These are phyloP conservation scores for Omphalotus olearius DNA, from an alignment of 1,284 basidiomycete species.

Conservation along the genomic window DNA sequence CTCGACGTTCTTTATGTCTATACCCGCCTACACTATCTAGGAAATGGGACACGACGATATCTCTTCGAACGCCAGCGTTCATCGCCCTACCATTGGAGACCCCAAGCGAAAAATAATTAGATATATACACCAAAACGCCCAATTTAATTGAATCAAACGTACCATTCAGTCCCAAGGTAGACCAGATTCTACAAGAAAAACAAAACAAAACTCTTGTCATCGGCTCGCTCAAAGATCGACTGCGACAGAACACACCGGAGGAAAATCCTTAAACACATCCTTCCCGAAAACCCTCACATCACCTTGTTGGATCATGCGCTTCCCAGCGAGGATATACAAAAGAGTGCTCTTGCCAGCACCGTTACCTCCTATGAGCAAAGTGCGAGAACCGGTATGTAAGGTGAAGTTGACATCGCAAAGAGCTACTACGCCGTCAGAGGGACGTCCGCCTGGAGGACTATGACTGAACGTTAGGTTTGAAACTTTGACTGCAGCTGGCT, in stretches of 20 bases:
- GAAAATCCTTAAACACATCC: slow-evolving; percentile 81
- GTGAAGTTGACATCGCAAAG: slow-evolving; percentile 10
- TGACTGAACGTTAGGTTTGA: slow-evolving; percentile 9
- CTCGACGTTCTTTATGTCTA: slow-evolving; percentile 85
- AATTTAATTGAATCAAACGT: slow-evolving; percentile 24
- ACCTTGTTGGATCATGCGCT: slow-evolving; percentile 72
- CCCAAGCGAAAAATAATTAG: background rate
- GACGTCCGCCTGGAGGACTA: slow-evolving; percentile 9
- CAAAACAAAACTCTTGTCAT: background rate
- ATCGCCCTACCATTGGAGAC: slow-evolving; percentile 61
- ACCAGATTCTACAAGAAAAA: slow-evolving; percentile 51
- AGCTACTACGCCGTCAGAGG: slow-evolving; percentile 4
- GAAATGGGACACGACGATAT: slow-evolving; percentile 88
- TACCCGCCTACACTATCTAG: slow-evolving; percentile 97
- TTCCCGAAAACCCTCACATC: slow-evolving; percentile 70
- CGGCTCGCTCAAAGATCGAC: background rate
- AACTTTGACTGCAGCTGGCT: slow-evolving; percentile 1
- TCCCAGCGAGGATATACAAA: slow-evolving; percentile 92
- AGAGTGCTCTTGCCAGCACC: slow-evolving; percentile 94
- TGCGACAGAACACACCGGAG: slow-evolving; percentile 32
- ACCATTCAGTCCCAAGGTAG: slow-evolving; percentile 93
- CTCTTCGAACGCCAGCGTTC: slow-evolving; percentile 94
- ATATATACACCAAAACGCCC: background rate
- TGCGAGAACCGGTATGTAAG: slow-evolving; percentile 10
- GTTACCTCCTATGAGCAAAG: slow-evolving; percentile 15